Evolutionary conservation across 2,329 filamentous ascomycete species (phyloP).

Genomic region (Botrytis hyacinthi): DNA sequence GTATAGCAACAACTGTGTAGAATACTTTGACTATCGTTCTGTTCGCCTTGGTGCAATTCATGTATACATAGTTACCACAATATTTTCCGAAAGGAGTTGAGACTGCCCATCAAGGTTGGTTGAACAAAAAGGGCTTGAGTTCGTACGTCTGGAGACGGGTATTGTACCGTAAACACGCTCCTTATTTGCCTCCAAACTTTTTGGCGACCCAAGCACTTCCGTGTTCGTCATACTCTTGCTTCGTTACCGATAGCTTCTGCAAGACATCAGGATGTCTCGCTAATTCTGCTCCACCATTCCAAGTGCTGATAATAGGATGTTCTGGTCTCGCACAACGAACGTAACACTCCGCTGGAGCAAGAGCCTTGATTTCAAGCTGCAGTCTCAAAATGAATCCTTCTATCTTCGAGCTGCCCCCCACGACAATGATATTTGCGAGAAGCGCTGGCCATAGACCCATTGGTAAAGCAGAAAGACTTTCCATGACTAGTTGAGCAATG

Average conservation of each 20-base stretch:
- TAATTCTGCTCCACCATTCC: constrained; percentile 79
- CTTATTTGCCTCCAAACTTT: constrained; percentile 57
- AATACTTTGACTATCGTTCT: neutral
- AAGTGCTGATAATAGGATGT: constrained; percentile 77
- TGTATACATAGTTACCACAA: neutral
- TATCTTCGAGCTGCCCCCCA: constrained; percentile 81
- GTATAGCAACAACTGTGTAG: neutral
- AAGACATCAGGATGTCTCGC: constrained; percentile 65
- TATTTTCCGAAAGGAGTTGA: neutral
- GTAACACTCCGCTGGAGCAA: constrained; percentile 72
- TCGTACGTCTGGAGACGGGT: neutral
- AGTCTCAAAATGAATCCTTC: constrained; percentile 79
- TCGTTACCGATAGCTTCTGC: constrained; percentile 71
- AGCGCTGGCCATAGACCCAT: constrained; percentile 81
- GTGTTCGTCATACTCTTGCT: constrained; percentile 85
- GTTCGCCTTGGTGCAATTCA: neutral
- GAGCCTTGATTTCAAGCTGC: constrained; percentile 68
- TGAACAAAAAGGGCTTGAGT: neutral
- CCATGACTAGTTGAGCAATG: constrained; percentile 76
- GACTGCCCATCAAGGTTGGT: constrained; percentile 2
- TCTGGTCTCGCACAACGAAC: constrained; percentile 69
- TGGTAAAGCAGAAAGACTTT: constrained; percentile 72
- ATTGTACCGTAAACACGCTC: neutral
- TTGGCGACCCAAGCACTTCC: constrained; percentile 72
- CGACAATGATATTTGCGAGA: constrained; percentile 81